Base-by-base conservation (phyloP, 768 basidiomycete genomes). In the Pholiota microspora region DNA sequence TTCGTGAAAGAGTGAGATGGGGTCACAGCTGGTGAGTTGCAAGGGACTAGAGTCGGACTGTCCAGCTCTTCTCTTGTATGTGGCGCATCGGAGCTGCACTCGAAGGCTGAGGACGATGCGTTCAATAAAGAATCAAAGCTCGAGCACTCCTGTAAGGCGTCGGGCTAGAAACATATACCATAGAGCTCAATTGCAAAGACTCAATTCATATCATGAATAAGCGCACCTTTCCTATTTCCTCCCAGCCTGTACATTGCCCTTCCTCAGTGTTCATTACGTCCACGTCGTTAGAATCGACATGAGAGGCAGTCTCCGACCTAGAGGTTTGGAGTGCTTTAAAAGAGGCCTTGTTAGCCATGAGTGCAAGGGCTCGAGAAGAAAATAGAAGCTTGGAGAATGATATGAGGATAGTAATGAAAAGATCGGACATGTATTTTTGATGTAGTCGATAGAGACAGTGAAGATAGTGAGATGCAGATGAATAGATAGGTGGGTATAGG, bases 301-400 rank as follows among this genome's bases (percentile, higher is more conserved):
- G n/a, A n/a, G n/a, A n/a, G n/a, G n/a, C n/a, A n/a, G n/a, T 3
- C 44, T 42, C 51, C 25, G 50, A 2, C 4, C 31, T 49, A 7
- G 35, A 38, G 21, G 42, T 42, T 10, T 47, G 44, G 12, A 49
- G 13, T 23, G 44, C 55, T 32, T 29, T 49, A 3, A 35, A 38
- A 4, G 54, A n/a, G 7, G 45, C 49, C 25, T 47, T 45, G 35
- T 56, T 44, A 1, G 62, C 57, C 58, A 63, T 61, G 18, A 45
- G 13, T 10, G 51, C 36, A 31, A 63, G 58, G 28, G 54, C 42
- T 13, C 52, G 60, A 23, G 58, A 58, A 5, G 58, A 63, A 24
- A 59, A 58, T 7, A 62, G 31, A 35, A 63, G 49, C 24, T 55
- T 55, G 6, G 63, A 49, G 23, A 64, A 42, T 36, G 61, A 57